Percentiles rank a stretch among this genome's conserved stretches.
Conservation (phyloP, 2,329 filamentous ascomycete genomes). For the Penicillium decumbens region DNA sequence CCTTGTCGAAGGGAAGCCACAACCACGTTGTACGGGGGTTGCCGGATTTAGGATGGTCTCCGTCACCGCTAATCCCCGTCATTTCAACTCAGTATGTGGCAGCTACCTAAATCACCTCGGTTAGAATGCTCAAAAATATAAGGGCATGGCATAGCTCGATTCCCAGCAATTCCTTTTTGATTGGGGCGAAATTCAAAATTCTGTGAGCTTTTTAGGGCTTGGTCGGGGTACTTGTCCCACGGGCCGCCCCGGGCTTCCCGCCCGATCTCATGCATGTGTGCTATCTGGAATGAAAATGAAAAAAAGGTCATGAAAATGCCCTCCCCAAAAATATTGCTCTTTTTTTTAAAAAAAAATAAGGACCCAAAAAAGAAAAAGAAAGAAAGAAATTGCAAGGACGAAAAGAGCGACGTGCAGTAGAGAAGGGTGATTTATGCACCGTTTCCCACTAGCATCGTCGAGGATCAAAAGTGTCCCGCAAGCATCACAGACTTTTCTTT, state of each 20-base stretch:
- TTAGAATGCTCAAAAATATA: too few relatives aligned
- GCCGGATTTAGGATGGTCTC: not conserved
- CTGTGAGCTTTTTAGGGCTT: constrained; percentile 5
- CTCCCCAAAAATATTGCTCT: too few relatives aligned
- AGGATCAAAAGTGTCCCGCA: not conserved
- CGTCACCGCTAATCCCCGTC: constrained; percentile 16
- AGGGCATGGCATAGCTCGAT: too few relatives aligned
- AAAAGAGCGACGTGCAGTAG: not conserved
- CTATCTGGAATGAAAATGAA: constrained; percentile 12
- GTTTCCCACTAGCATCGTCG: not conserved
- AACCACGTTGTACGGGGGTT: constrained; percentile 23
- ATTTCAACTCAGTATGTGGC: not conserved
- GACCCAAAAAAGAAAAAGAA: not conserved
- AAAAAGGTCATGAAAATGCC: not conserved
- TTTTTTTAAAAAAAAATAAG: not conserved
- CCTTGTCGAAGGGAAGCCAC: constrained; percentile 21
- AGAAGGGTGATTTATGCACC: not conserved
- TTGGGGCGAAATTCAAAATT: constrained; percentile 5
- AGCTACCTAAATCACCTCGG: not conserved
- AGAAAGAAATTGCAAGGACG: not conserved
- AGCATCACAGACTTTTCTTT: constrained; percentile 6
- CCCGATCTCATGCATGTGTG: constrained; percentile 28
- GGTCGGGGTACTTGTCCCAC: constrained; percentile 26
- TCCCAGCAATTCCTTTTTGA: not conserved
- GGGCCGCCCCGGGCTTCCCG: constrained; percentile 29